Conservation (phyloP, 2,329 filamentous ascomycete genomes). For the Sporothrix luriei region DNA sequence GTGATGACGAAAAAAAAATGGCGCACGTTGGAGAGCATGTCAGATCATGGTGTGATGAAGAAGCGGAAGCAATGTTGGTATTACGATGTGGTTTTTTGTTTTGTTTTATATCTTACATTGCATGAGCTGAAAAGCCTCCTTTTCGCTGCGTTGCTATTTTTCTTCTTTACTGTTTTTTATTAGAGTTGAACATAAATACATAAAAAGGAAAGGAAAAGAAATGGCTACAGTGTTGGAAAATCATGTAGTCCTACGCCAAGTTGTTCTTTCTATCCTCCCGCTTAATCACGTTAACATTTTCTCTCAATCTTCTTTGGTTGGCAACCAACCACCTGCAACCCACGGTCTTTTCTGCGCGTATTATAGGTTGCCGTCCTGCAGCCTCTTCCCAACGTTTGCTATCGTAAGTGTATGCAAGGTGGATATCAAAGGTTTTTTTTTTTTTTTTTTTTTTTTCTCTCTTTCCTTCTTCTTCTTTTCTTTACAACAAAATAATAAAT, state of each 20-base stretch:
- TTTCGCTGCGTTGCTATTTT: neutral
- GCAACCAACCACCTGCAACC: neutral
- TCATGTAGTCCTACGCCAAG: too few relatives aligned
- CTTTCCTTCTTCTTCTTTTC: too few relatives aligned
- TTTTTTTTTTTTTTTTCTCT: too few relatives aligned
- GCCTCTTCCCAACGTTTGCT: neutral
- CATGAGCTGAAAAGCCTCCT: slow-evolving; percentile 5
- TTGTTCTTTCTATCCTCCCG: neutral
- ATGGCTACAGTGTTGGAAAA: too few relatives aligned
- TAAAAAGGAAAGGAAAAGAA: neutral
- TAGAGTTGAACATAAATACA: neutral
- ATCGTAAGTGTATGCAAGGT: neutral
- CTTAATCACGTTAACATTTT: neutral
- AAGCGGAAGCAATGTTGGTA: neutral
- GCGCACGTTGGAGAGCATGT: neutral
- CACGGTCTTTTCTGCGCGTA: neutral
- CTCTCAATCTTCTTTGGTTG: neutral
- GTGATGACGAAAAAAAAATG: neutral
- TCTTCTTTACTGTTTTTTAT: neutral
- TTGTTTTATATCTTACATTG: too few relatives aligned
- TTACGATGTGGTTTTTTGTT: neutral
- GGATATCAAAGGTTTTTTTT: too few relatives aligned
- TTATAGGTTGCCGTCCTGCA: slow-evolving; percentile 10
- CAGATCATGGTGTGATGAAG: neutral
- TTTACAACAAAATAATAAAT: too few relatives aligned